Conservation (phyloP, 2,329 filamentous ascomycete species). For the Fusarium drepaniforme region DNA sequence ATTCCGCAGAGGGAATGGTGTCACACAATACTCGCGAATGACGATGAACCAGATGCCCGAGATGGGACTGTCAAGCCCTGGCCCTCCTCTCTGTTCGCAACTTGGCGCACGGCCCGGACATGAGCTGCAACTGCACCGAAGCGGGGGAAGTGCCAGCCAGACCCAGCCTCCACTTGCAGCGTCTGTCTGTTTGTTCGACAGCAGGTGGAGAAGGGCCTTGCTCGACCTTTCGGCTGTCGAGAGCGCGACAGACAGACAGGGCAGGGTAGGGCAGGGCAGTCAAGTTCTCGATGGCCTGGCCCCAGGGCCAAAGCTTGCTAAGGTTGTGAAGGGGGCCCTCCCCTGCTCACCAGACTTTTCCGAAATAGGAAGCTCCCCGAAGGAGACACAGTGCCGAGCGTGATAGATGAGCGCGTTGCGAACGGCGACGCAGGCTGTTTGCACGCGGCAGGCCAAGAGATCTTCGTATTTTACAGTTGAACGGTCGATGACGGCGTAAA, state of each 20-base stretch:
- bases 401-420: not conserved
- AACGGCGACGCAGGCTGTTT: slow-evolving; percentile 11
- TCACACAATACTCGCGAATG: slow-evolving; percentile 41
- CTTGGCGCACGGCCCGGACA: slow-evolving; percentile 37
- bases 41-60: slow-evolving; percentile 42
- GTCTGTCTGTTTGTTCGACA: slow-evolving; percentile 24
- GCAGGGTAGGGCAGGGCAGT: not conserved
- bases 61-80: slow-evolving; percentile 41
- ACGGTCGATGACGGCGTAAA: slow-evolving; percentile 26
- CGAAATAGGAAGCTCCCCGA: slow-evolving; percentile 42
- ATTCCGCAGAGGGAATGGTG: slow-evolving; percentile 45
- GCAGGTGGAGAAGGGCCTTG: slow-evolving; percentile 15
- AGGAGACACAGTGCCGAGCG: slow-evolving; percentile 38
- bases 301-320: slow-evolving; percentile 29
- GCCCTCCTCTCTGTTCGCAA: slow-evolving; percentile 25
- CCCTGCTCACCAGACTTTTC: slow-evolving; percentile 27
- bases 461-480: slow-evolving; percentile 6
- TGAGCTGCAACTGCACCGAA: slow-evolving; percentile 16
- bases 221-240: slow-evolving; percentile 8
- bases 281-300: slow-evolving; percentile 1
- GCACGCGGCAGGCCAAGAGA: slow-evolving; percentile 11
- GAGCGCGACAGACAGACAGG: slow-evolving; percentile 15
- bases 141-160: slow-evolving; percentile 42
- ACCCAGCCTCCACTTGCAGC: slow-evolving; percentile 26
- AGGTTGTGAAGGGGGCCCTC: slow-evolving; percentile 24